Evolutionary conservation across 2,329 filamentous ascomycete species (phyloP).

Genomic region (Aspergillus arachidicola): DNA sequence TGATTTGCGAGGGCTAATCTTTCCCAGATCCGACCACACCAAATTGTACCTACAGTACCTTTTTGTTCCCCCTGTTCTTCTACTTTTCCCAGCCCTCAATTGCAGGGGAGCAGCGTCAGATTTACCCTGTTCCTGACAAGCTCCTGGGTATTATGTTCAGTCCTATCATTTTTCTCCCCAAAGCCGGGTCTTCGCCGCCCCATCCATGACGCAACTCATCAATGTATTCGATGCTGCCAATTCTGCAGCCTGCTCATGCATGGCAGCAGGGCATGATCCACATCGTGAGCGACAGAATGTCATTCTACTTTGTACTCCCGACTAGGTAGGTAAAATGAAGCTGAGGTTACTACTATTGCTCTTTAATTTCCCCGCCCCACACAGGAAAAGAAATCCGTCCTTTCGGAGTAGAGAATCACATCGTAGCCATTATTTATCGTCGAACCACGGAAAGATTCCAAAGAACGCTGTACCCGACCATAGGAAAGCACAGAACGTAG

Average conservation of each 20-base stretch:
- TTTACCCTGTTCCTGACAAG: conserved; percentile 4
- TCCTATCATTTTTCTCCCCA: neutral
- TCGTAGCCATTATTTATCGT: neutral
- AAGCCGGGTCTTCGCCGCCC: neutral
- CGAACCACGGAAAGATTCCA: neutral
- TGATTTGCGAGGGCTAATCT: neutral
- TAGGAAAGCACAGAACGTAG: neutral
- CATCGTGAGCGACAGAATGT: neutral
- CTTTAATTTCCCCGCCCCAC: neutral
- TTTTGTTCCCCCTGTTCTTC: neutral
- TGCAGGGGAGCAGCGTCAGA: neutral
- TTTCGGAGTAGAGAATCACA: neutral
- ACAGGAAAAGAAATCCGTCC: neutral
- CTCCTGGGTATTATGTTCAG: neutral
- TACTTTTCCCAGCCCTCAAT: neutral
- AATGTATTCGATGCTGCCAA: conserved; percentile 4
- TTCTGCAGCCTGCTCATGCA: conserved; percentile 8
- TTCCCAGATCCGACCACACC: neutral
- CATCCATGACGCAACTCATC: conserved; percentile 6
- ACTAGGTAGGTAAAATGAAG: conserved; percentile 3
- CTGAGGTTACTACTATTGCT: neutral
- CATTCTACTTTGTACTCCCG: neutral
- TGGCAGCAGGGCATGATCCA: conserved; percentile 1
- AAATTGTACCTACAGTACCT: neutral
- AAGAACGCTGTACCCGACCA: neutral